These are phyloP conservation scores for Citrullus mucosospermus DNA, from an alignment of 306 rosid genomes.

Conservation along the genomic window DNA sequence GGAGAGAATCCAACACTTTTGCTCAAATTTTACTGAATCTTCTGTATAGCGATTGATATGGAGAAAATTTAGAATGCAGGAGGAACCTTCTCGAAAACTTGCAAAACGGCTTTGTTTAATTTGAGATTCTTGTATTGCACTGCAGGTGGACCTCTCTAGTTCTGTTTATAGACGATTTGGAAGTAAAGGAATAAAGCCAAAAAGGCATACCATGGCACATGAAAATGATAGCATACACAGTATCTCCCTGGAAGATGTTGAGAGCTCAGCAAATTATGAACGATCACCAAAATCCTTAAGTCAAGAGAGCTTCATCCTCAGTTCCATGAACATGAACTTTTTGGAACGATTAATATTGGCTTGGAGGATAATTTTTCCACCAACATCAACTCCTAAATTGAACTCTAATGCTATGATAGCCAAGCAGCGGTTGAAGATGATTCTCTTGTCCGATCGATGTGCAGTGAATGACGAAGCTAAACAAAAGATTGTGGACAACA, in stretches of 20 bases:
- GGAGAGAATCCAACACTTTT: not conserved
- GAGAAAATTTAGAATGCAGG: not conserved
- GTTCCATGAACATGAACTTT: slow-evolving; percentile 72
- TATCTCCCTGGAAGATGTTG: slow-evolving; percentile 29
- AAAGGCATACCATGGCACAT: slow-evolving; percentile 12
- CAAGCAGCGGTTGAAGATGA: slow-evolving; percentile 92
- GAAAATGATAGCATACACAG: slow-evolving; percentile 23
- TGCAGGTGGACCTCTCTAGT: not conserved
- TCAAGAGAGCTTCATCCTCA: slow-evolving; percentile 63
- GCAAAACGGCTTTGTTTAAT: not conserved
- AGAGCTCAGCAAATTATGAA: slow-evolving; percentile 24
- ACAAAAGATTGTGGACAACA: slow-evolving; percentile 57
- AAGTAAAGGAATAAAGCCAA: slow-evolving; percentile 1
- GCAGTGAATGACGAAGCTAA: slow-evolving; percentile 88
- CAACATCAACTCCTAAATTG: slow-evolving; percentile 32
- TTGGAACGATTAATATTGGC: slow-evolving; percentile 72
- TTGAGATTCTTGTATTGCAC: not conserved
- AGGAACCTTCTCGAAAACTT: not conserved
- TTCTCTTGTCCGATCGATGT: slow-evolving; percentile 80
- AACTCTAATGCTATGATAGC: slow-evolving; percentile 76
- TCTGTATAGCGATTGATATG: not conserved
- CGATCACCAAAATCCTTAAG: slow-evolving; percentile 27
- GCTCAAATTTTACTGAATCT: not conserved
- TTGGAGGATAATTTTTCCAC: slow-evolving; percentile 72
- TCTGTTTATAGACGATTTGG: not conserved